phyloP scores from a whole-genome alignment of 2,329 filamentous ascomycete genomes.

The Diaporthe helianthi region DNA sequence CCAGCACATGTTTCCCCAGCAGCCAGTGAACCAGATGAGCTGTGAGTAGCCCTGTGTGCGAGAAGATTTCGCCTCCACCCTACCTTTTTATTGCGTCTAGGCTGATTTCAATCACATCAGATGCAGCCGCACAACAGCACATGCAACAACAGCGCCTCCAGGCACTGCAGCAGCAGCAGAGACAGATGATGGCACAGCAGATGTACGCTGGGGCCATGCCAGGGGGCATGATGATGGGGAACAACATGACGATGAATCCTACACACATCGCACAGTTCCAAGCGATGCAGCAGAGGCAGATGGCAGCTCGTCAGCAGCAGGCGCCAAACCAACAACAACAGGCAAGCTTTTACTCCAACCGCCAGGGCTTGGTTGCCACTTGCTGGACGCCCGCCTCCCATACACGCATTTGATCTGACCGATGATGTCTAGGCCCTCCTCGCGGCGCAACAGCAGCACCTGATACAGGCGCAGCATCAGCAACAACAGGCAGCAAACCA shows the following conservation, averaged over 20 bases:
- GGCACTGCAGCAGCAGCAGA: conserved; percentile 59
- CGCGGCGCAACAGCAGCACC: conserved; percentile 55
- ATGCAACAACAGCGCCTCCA: conserved; percentile 62
- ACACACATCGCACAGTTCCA: conserved; percentile 46
- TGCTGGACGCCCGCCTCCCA: no score
- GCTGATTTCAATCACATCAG: conserved; percentile 38
- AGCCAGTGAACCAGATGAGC: conserved; percentile 51
- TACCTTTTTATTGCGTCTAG: background rate
- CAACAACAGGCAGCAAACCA: conserved; percentile 50
- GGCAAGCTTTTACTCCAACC: conserved; percentile 37
- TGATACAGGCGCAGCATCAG: conserved; percentile 48
- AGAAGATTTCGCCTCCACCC: background rate
- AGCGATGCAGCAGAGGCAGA: conserved; percentile 37
- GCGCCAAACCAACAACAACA: conserved; percentile 35
- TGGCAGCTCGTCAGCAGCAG: conserved; percentile 34
- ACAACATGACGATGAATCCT: conserved; percentile 50
- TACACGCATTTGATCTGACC: conserved; percentile 18
- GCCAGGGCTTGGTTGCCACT: conserved; percentile 28
- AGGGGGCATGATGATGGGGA: conserved; percentile 60
- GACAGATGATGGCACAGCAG: conserved; percentile 62
- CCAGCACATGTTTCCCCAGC: conserved; percentile 67
- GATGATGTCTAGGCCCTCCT: conserved; percentile 48
- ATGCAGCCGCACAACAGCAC: conserved; percentile 45
- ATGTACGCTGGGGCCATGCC: conserved; percentile 54
- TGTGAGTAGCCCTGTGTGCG: conserved; percentile 40